phyloP scores from a whole-genome alignment of 257 asterid genomes.

The Nicotiana noctiflora region DNA sequence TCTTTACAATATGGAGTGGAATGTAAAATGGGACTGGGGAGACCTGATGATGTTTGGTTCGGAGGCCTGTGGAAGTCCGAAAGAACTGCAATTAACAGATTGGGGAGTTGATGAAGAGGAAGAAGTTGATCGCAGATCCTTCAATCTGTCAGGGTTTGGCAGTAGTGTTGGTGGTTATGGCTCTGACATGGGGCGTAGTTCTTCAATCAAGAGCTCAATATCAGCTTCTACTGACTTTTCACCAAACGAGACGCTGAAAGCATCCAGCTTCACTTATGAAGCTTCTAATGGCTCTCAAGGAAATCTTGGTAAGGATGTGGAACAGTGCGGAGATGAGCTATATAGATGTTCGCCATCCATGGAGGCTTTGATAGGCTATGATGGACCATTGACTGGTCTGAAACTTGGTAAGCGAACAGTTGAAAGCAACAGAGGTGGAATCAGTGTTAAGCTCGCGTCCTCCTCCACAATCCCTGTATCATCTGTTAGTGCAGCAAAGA shows the following conservation, averaged over 20 bases:
- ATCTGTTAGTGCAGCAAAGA: slow-evolving; percentile 38
- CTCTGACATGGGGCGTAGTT: slow-evolving; percentile 48
- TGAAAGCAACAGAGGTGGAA: slow-evolving; percentile 43
- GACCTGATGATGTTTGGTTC: slow-evolving; percentile 42
- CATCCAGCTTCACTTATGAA: slow-evolving; percentile 40
- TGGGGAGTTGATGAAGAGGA: slow-evolving; percentile 59
- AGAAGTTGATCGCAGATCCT: slow-evolving; percentile 48
- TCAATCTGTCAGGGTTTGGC: slow-evolving; percentile 46
- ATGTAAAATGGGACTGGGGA: slow-evolving; percentile 63
- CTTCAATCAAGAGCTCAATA: slow-evolving; percentile 62
- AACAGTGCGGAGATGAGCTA: slow-evolving; percentile 6
- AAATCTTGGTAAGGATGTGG: slow-evolving; percentile 14
- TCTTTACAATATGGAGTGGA: slow-evolving; percentile 64
- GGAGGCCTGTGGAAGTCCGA: slow-evolving; percentile 40
- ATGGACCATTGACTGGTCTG: slow-evolving; percentile 55
- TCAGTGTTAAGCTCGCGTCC: slow-evolving; percentile 40
- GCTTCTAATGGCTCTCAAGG: slow-evolving; percentile 26
- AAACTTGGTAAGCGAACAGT: slow-evolving; percentile 79
- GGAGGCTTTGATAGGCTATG: slow-evolving; percentile 42
- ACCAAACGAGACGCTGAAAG: slow-evolving; percentile 31
- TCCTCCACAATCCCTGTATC: slow-evolving; percentile 35
- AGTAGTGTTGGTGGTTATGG: slow-evolving; percentile 45
- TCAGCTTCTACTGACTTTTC: slow-evolving; percentile 69
- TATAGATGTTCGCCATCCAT: slow-evolving; percentile 32
- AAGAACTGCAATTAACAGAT: slow-evolving; percentile 51